Conservation (phyloP, 108 stramenopile genomes). For the Parietichytrium sp. region DNA sequence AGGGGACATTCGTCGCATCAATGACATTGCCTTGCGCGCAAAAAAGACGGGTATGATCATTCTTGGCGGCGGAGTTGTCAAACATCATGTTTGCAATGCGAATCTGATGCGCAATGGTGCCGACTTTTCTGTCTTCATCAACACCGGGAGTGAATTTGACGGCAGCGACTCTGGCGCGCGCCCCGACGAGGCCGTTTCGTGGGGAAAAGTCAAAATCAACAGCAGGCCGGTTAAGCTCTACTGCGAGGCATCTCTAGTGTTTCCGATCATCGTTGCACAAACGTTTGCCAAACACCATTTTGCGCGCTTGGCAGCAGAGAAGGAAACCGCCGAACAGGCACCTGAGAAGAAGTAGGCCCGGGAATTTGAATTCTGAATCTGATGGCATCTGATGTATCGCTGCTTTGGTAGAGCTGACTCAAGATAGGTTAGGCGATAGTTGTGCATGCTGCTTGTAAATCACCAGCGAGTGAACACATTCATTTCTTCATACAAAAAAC, state of each 20-base stretch:
- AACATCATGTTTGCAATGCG: constrained; percentile 99
- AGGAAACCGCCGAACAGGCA: neutral
- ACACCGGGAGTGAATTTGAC: constrained; percentile 95
- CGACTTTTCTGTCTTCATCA: constrained; percentile 95
- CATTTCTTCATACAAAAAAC: too few relatives aligned
- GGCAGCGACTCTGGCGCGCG: constrained; percentile 94
- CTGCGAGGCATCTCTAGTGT: constrained; percentile 90
- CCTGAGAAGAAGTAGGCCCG: neutral
- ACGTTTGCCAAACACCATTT: constrained; percentile 87
- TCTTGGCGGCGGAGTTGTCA: constrained; percentile 94
- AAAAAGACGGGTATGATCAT: constrained; percentile 93
- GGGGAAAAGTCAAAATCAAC: constrained; percentile 93
- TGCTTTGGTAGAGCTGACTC: too few relatives aligned
- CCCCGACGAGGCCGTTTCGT: constrained; percentile 94
- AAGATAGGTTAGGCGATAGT: too few relatives aligned
- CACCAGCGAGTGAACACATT: too few relatives aligned
- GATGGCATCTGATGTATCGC: too few relatives aligned
- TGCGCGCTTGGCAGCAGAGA: too few relatives aligned
- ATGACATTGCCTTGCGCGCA: constrained; percentile 86
- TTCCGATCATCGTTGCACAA: constrained; percentile 91
- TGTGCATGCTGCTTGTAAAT: too few relatives aligned
- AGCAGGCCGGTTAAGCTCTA: constrained; percentile 92
- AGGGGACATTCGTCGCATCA: constrained; percentile 89
- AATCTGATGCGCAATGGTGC: constrained; percentile 99
- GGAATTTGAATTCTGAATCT: too few relatives aligned